Base-by-base conservation (phyloP, 768 basidiomycete genomes). In the Arthromyces matolae region DNA sequence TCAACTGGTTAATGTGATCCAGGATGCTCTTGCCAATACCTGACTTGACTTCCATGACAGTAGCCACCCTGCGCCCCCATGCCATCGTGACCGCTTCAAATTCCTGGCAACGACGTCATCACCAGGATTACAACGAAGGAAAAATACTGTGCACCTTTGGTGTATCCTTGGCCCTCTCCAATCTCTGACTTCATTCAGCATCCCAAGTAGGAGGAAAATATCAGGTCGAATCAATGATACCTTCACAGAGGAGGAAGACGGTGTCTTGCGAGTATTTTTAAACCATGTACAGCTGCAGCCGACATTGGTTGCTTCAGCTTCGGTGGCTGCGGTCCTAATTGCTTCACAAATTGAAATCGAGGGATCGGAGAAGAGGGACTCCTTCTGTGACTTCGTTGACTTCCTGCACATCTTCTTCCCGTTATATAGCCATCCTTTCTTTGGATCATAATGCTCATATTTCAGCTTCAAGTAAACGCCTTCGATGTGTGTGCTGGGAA, bases 51-150 rank as follows among this genome's bases (percentile, higher is more conserved):
- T 54, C 44, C 1, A 50, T 41, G 14, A 50, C 33, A 13, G 40
- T 23, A 22, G 42, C 42, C n/a, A 50, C 39, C 20, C 52, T 28
- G 13, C 36, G 28, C 52, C 52, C 49, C 48, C 48, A 54, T 2
- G 33, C 42, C 27, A 10, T 28, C 13, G 37, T 32, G 13, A 25
- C 12, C 19, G 44, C 25, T n/a, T n/a, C 22, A 8, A 40, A 25
- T 9, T 27, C 9, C 39, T 40, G 13, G 22, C 4, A 8, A 40
- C 8, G 29, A 31, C 8, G 8, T 31, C 8, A 40, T 5, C 25
- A n/a, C 13, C 6, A 7, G 27, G 22, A 20, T 20, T 13, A 47
- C 10, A 33, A 8, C 27, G 12, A 22, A 8, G 16, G 27, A 13
- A 23, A 16, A 27, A 33, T 16, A 9, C 5, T 14, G 36, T 18